A percentile compares a stretch with the other conserved stretches of the same genome.
Evolutionary conservation across 768 basidiomycete genomes (phyloP).

Genomic region (Boletus reticuloceps): DNA sequence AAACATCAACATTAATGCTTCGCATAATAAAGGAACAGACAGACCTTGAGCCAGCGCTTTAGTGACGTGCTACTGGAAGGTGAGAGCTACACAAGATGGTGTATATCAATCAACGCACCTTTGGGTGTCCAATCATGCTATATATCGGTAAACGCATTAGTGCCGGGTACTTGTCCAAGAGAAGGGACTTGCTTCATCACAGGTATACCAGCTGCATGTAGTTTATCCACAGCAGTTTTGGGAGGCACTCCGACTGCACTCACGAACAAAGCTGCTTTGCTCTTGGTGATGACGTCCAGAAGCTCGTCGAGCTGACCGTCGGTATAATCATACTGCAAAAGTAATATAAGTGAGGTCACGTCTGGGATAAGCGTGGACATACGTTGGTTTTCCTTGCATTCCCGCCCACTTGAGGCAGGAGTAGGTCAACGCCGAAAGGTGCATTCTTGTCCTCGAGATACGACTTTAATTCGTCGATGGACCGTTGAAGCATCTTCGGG

Average conservation of each 20-base stretch:
- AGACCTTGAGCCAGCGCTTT: conserved; percentile 73
- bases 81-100: neutral
- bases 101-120: conserved; percentile 40
- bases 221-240: conserved; percentile 74
- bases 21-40: neutral
- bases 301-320: conserved; percentile 74
- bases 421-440: conserved; percentile 79
- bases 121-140: conserved; percentile 85
- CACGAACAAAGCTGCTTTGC: conserved; percentile 74
- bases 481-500: conserved; percentile 64
- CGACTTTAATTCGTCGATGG: conserved; percentile 71
- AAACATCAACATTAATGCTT: neutral
- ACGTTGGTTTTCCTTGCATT: conserved; percentile 82
- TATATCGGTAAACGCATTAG: conserved; percentile 1
- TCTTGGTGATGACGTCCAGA: conserved; percentile 73
- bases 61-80: conserved; percentile 52
- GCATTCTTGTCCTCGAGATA: conserved; percentile 72
- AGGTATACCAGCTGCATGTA: conserved; percentile 74
- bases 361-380: conserved; percentile 5
- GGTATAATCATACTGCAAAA: conserved; percentile 64
- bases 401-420: conserved; percentile 81
- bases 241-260: conserved; percentile 85
- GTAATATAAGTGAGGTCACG: neutral
- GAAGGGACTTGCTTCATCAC: conserved; percentile 74
- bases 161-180: no score